Base-by-base conservation (phyloP, 2,329 filamentous ascomycete species). In the Epichloe brachyelytri region DNA sequence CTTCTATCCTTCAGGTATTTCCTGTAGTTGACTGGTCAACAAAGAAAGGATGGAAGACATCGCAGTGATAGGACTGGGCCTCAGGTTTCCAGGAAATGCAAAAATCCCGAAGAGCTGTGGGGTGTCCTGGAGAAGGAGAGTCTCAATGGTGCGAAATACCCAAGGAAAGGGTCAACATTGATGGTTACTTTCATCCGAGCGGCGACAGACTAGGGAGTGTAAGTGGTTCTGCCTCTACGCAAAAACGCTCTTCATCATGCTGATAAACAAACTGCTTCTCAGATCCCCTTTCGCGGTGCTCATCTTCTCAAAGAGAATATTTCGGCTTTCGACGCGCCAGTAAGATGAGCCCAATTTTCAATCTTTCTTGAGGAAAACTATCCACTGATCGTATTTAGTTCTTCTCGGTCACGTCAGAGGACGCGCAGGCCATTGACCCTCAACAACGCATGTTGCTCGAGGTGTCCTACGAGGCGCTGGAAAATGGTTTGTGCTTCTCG, bases 131-230 rank as follows among this genome's bases (percentile, higher is more conserved):
- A 63, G 5, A 55, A 63, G 1, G 65, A 15, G 63, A 70, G 34
- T 74, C 69, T 30, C 73, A 73, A 17, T 76, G 71, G 73, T 71
- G 69, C 0, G 68, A 75, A 44, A 71, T 77, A 17, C 74, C 75
- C 1, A 56, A 63, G 6, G 65, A 71, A 10, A 68, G 77, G 10
- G 70, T 79, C 55, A 76, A 78, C 40, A 68, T 73, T 36, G 65
- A 72, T 14, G 71, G 71, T n/a, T 78, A 76, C 57, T 75, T 73
- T 55, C 77, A 80, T 56, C 75, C 75, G 0, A 71, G 75, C 19
- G 69, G 69, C 6, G 68, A 72, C 44, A 66, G 73, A 7, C 69
- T 74, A 51, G 75, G 74, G 39, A 72, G 69, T 55, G 74, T 76
- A 59, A 58, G 71, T 59, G 17, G 2, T 34, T 36, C 7, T 8